phyloP scores from a whole-genome alignment of 2,329 filamentous ascomycete genomes.

The Ascochyta fabae region DNA sequence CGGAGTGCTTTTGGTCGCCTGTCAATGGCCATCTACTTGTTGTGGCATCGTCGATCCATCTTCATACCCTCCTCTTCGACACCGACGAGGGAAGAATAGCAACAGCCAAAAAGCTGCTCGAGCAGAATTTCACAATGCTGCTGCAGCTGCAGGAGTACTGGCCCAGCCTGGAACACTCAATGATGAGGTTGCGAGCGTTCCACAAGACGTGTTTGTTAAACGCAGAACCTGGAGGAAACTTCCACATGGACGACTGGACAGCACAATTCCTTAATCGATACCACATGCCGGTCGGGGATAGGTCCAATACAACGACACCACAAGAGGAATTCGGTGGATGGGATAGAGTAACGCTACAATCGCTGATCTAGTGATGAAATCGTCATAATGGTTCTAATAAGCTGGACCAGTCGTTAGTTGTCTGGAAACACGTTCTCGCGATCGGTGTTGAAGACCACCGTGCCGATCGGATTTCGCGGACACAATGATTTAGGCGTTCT shows the following conservation, averaged over 20 bases:
- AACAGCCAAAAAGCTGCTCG: slow-evolving; percentile 2
- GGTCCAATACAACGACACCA: slow-evolving; percentile 3
- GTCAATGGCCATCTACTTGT: slow-evolving; percentile 10
- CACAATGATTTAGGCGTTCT: neutral
- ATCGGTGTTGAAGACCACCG: slow-evolving; percentile 2
- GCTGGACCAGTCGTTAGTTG: neutral
- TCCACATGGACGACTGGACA: slow-evolving; percentile 11
- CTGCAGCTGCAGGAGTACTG: slow-evolving; percentile 10
- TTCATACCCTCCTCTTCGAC: slow-evolving; percentile 11
- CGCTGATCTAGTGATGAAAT: neutral
- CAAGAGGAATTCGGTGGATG: slow-evolving; percentile 3
- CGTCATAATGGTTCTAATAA: neutral
- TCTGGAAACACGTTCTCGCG: neutral
- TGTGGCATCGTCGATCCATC: slow-evolving; percentile 8
- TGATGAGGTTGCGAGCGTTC: slow-evolving; percentile 10
- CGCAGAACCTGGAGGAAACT: slow-evolving; percentile 4
- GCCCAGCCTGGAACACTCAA: slow-evolving; percentile 7
- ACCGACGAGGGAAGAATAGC: neutral
- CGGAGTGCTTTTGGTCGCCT: slow-evolving; percentile 12
- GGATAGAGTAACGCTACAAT: slow-evolving; percentile 8
- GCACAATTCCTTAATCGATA: slow-evolving; percentile 12
- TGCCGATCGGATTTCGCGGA: neutral
- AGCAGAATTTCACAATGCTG: slow-evolving; percentile 9
- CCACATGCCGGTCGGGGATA: slow-evolving; percentile 7
- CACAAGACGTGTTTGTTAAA: slow-evolving; percentile 9